phyloP scores from a whole-genome alignment of 495 filamentous ascomycete genomes.

The Cercophora samala region DNA sequence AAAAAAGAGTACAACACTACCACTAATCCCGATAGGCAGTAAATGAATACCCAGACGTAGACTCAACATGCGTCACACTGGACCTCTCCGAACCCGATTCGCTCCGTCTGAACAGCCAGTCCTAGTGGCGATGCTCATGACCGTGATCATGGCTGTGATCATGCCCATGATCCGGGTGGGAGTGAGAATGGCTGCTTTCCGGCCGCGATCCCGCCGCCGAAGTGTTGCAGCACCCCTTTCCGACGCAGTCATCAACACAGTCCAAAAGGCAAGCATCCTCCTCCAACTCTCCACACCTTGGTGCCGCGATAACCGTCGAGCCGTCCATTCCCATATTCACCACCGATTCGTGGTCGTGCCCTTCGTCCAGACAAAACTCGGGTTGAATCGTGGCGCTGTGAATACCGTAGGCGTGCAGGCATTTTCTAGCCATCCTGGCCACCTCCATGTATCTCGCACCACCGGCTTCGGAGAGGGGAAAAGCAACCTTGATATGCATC shows the following conservation, averaged over 20 bases:
- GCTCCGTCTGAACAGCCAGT: background rate
- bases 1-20: background rate
- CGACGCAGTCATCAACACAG: conserved; percentile 78
- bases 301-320: conserved; percentile 40
- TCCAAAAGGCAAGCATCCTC: conserved; percentile 72
- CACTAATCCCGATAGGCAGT: background rate
- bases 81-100: background rate
- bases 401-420: conserved; percentile 92
- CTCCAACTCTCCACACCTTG: conserved; percentile 51
- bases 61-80: background rate
- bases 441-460: conserved; percentile 86
- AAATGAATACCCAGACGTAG: background rate
- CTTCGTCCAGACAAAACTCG: conserved; percentile 71
- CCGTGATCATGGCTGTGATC: conserved; percentile 5
- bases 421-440: conserved; percentile 71
- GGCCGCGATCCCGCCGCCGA: conserved; percentile 24
- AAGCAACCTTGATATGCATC: conserved; percentile 84
- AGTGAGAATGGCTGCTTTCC: conserved; percentile 28
- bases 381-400: conserved; percentile 98
- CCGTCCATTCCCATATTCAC: conserved; percentile 36
- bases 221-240: conserved; percentile 64
- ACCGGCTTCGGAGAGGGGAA: conserved; percentile 63
- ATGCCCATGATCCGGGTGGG: conserved; percentile 16
- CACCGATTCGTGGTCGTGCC: conserved; percentile 36
- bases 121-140: conserved; percentile 10